Evolutionary conservation across 2,329 filamentous ascomycete species (phyloP), one percentile per base, ranked within the genome.

Genomic region (Penicillium concentricum): DNA sequence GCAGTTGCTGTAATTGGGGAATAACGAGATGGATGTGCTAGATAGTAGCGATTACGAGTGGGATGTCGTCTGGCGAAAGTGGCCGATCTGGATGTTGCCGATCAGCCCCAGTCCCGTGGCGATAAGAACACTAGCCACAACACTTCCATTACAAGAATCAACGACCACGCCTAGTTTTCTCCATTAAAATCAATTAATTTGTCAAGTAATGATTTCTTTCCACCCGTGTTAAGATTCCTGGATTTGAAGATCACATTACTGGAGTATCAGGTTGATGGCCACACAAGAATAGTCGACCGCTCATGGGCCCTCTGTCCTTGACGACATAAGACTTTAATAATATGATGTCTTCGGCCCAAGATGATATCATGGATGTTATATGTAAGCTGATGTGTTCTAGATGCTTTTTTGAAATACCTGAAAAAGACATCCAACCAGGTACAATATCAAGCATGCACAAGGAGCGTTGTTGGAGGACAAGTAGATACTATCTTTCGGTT

Each of bases 111-210:
- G 46, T 62, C 54, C 57, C 54, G 59, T 62, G 54, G 61, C 56
- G 61, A 64, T 62, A 65, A 63, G 58, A 54, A 46, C 51, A 58
- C 42, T 41, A 20, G 45, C 45, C 52, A 50, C 45, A 41, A 30
- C 30, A 52, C 37, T 24, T 24, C n/a, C 18, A 18, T 7, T 10
- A 38, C 22, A 26, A 13, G n/a, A 18, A 28, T 28, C 34, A 26
- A 48, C 46, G 15, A 13, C 12, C 6, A 48, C 12, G 7, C 18
- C 8, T 35, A 12, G n/a, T 10, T 37, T 3, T 16, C 13, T 28
- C 6, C 1, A 16, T 16, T 7, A 4, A 38, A 16, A 38, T 13
- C 12, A 24, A 16, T 26, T 16, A 46, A 38, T 18, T 20, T 38
- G 7, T 15, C 16, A 38, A 15, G 0, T 26, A 6, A 24, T 38